Base-by-base conservation (phyloP, 73 alveolate genomes). In the Blepharisma stoltei region DNA sequence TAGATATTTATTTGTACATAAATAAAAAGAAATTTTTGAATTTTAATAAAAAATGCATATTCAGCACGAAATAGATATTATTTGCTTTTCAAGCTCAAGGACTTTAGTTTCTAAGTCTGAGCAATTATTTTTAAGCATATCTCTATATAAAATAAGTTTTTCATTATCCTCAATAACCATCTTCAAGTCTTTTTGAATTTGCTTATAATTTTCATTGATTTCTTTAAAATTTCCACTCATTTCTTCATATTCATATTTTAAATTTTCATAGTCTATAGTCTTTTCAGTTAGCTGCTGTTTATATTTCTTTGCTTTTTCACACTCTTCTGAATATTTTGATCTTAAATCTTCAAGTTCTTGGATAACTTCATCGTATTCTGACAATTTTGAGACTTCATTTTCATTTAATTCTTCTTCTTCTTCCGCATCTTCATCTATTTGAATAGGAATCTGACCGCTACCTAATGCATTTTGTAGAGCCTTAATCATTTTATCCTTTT, bases 341-440 rank as follows among this genome's bases (percentile, higher is more conserved):
- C 78, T 67, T 41, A 81, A 85, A 18, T 49, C 6, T 3, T 67
- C 78, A 6, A 67, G 60, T 0, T 38, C 21, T 0, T 53, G 48
- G 18, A 44, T n/a, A 25, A 67, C 41, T 67, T 20, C 21, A 4
- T 67, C 21, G 6, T 32, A 44, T 18, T 81, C 88, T 67, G 70
- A 54, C 60, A 45, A 47, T 8, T 85, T 78, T 68, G 78, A 76
- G 5, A 78, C 70, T 52, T 89, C 90, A 49, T 86, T 48, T 54
- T 89, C 93, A 54, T 66, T 86, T 7, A 89, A 45, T 76, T 78
- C 86, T 8, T 86, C 81, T 6, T 81, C 86, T 71, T 79, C 85
- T 14, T 83, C 94, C 48, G 55, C 88, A 53, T 86, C 81, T 32
- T 32, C 41, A 32, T 32, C 41, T 32, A 32, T 32, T 32, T 32